phyloP scores from a whole-genome alignment of 108 stramenopile genomes.

The Conticribra weissflogii region DNA sequence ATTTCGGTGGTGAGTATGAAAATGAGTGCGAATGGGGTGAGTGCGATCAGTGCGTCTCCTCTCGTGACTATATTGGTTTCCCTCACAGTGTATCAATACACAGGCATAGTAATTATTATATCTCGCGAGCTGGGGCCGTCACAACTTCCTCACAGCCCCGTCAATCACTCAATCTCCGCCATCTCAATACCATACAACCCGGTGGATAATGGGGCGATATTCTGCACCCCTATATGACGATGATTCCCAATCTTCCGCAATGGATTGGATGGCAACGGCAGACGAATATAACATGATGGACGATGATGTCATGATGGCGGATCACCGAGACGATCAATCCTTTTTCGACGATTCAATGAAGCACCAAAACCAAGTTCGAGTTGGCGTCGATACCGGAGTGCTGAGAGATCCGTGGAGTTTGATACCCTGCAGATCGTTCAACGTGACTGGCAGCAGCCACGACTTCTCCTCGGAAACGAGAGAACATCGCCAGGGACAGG shows the following conservation, averaged over 20 bases:
- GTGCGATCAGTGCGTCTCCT: too few relatives aligned
- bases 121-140: too few relatives aligned
- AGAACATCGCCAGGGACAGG: too few relatives aligned
- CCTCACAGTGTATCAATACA: too few relatives aligned
- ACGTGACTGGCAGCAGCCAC: too few relatives aligned
- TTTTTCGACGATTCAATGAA: neutral
- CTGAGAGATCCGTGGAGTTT: neutral
- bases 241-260: constrained; percentile 14
- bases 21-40: too few relatives aligned
- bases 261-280: constrained; percentile 45
- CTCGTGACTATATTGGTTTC: too few relatives aligned
- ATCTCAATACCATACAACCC: neutral
- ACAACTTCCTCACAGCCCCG: too few relatives aligned
- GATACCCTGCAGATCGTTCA: neutral
- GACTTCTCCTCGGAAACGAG: too few relatives aligned
- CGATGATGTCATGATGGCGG: neutral
- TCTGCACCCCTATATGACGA: constrained; percentile 21
- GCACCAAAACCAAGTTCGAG: neutral
- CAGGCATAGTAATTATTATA: too few relatives aligned
- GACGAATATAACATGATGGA: constrained; percentile 12
- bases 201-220: constrained; percentile 38
- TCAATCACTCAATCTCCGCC: too few relatives aligned
- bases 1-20: too few relatives aligned
- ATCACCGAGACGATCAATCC: neutral
- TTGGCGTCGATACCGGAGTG: neutral